These are phyloP conservation scores for Tricholoma terreum DNA, from an alignment of 768 basidiomycete species.

Conservation along the genomic window DNA sequence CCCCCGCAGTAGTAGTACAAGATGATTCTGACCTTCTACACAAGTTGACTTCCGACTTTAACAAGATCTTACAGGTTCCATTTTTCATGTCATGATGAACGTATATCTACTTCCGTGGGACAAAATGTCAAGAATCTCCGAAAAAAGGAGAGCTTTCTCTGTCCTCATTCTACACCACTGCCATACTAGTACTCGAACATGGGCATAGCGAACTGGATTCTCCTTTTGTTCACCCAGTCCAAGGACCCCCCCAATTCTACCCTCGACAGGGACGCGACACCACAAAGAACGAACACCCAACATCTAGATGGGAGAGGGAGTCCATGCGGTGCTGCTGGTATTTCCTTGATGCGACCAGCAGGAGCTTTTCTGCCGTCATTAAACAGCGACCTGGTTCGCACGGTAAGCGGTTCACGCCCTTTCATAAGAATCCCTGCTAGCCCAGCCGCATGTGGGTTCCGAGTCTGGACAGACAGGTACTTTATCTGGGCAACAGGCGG, in stretches of 20 bases:
- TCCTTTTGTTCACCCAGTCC: conserved; percentile 73
- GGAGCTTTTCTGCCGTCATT: conserved; percentile 90
- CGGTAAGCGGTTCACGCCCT: conserved; percentile 51
- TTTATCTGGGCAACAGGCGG: no score
- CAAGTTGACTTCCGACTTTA: no score
- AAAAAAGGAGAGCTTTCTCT: no score
- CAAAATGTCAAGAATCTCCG: no score
- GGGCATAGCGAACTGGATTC: conserved; percentile 59
- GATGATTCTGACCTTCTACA: no score
- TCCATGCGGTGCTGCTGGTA: conserved; percentile 90
- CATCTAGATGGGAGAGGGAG: conserved; percentile 83
- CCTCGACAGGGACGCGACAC: conserved; percentile 83
- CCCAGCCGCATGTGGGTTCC: neutral
- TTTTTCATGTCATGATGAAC: no score
- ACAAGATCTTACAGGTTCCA: no score
- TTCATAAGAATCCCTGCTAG: neutral
- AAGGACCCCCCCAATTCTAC: conserved; percentile 83
- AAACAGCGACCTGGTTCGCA: conserved; percentile 92
- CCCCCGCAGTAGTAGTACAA: no score
- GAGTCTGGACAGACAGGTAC: neutral
- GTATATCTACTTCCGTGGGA: no score
- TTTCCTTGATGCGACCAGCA: conserved; percentile 82
- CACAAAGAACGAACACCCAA: conserved; percentile 66
- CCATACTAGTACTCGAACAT: conserved; percentile 28
- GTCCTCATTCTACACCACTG: no score